Evolutionary conservation across 345 rosid genomes (phyloP).

Genomic region (Populus pruinosa): DNA sequence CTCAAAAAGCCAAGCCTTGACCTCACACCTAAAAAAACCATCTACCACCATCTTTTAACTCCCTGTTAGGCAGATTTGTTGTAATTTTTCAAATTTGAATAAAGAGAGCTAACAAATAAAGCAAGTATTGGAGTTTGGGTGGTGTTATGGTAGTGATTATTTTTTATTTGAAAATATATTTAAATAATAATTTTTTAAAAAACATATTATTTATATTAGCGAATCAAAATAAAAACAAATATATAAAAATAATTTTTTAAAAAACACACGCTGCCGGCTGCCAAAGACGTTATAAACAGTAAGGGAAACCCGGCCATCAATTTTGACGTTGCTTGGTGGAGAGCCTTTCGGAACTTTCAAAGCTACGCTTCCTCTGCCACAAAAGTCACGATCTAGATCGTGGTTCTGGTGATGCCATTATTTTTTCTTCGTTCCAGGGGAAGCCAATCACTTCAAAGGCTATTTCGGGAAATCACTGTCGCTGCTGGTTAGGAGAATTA

Average conservation of each 20-base stretch:
- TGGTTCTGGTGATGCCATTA: not conserved
- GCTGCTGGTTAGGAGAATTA: too few species aligned
- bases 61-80: not conserved
- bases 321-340: not conserved
- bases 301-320: not conserved
- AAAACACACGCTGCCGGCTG: too few species aligned
- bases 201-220: fast-evolving
- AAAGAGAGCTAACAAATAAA: not conserved
- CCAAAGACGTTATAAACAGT: too few species aligned
- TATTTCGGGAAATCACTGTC: not conserved
- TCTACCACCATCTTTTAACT: too few species aligned
- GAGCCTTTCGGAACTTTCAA: not conserved
- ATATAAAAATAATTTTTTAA: too few species aligned
- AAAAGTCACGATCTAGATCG: not conserved
- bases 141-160: too few species aligned
- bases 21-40: conserved; percentile 1
- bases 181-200: too few species aligned
- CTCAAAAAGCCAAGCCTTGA: not conserved
- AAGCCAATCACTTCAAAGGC: not conserved
- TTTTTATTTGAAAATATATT: too few species aligned
- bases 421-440: not conserved
- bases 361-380: not conserved
- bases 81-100: not conserved
- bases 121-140: not conserved
- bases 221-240: too few species aligned